phyloP scores from a whole-genome alignment of 2,329 filamentous ascomycete genomes.

The Botrytis pseudocinerea region DNA sequence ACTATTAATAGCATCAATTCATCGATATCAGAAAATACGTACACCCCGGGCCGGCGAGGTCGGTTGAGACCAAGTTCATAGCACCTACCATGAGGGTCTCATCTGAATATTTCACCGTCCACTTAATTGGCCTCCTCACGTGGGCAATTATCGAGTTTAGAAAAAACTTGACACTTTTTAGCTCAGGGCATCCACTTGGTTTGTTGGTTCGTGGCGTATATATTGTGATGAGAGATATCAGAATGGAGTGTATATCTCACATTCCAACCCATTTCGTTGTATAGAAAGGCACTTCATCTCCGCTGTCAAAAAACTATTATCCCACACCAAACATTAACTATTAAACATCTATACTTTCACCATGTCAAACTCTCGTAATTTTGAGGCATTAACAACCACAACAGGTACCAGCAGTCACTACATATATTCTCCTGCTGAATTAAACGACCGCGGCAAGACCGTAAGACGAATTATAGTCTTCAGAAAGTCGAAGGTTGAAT shows the following conservation, averaged over 20 bases:
- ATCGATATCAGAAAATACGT: no score
- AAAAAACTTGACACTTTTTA: background rate
- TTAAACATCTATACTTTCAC: background rate
- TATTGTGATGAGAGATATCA: background rate
- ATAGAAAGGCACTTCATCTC: background rate
- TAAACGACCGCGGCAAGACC: background rate
- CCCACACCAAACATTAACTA: background rate
- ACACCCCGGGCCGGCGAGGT: no score
- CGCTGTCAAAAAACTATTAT: background rate
- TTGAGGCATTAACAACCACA: background rate
- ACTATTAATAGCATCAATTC: no score
- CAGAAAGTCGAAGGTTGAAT: background rate
- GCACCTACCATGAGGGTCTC: no score
- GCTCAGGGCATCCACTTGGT: background rate
- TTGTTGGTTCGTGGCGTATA: background rate
- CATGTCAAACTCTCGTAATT: fast-evolving
- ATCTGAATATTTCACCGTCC: no score
- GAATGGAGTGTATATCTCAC: background rate
- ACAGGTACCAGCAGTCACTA: background rate
- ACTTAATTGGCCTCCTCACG: no score
- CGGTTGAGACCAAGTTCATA: no score
- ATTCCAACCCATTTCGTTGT: background rate
- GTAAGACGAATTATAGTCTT: background rate
- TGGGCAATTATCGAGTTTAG: no score
- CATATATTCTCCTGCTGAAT: background rate